Percentiles rank a stretch among this genome's conserved stretches.
Evolutionary conservation across 495 filamentous ascomycete species (phyloP).

Genomic region (Neurospora sp.): DNA sequence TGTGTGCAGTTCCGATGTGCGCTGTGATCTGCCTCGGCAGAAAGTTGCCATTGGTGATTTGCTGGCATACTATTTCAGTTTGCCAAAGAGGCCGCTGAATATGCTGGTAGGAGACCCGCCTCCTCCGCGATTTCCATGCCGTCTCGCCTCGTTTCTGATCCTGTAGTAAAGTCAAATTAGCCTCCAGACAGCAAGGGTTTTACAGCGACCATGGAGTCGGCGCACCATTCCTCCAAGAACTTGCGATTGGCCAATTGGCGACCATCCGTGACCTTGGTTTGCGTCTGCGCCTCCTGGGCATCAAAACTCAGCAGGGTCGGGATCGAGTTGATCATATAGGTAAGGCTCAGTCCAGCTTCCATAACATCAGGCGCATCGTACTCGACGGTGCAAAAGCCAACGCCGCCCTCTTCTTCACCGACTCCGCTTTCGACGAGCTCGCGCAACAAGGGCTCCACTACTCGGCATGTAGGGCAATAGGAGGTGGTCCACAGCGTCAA

Average conservation of each 20-base stretch:
- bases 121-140: constrained; percentile 35
- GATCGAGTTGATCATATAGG: constrained; percentile 53
- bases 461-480: constrained; percentile 50
- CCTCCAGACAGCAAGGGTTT: not conserved
- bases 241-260: constrained; percentile 41
- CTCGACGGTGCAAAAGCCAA: constrained; percentile 53
- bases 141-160: constrained; percentile 49
- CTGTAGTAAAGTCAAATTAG: constrained; percentile 10
- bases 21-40: not conserved
- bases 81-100: constrained; percentile 38
- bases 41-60: not conserved
- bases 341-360: constrained; percentile 39
- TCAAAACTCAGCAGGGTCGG: constrained; percentile 61
- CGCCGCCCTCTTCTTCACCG: constrained; percentile 49
- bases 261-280: constrained; percentile 44
- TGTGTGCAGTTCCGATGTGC: not conserved
- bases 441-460: constrained; percentile 42
- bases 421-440: constrained; percentile 44
- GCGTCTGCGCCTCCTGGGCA: constrained; percentile 45
- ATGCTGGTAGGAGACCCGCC: constrained; percentile 25
- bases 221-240: constrained; percentile 41
- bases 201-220: not conserved
- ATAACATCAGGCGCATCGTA: constrained; percentile 50
- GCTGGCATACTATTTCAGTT: constrained; percentile 2
- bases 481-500: constrained; percentile 63